These are phyloP conservation scores for Pyrus pyrifolia DNA, from an alignment of 306 rosid genomes.

Conservation along the genomic window DNA sequence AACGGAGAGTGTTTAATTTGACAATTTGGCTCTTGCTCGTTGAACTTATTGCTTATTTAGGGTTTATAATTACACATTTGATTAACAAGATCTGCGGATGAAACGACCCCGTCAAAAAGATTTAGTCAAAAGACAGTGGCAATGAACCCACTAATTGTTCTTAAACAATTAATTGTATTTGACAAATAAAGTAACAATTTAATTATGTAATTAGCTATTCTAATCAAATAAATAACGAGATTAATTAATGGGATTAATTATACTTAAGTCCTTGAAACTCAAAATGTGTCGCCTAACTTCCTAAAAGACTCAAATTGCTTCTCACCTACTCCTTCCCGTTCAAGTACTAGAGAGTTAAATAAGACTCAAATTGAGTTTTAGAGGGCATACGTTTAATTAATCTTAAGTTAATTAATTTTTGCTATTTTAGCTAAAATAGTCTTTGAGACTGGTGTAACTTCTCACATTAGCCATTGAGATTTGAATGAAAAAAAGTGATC, in stretches of 20 bases:
- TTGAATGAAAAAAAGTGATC: too few relatives aligned
- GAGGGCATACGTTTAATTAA: not conserved
- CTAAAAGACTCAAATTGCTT: too few relatives aligned
- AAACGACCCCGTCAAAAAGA: not conserved
- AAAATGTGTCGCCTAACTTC: too few relatives aligned
- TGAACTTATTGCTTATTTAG: not conserved
- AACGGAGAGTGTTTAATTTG: not conserved
- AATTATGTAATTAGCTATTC: too few relatives aligned
- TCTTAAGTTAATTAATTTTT: not conserved
- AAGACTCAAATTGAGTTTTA: not conserved
- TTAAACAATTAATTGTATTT: not conserved
- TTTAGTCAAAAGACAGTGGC: not conserved
- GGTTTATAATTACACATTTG: not conserved
- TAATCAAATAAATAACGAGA: too few relatives aligned
- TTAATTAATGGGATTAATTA: too few relatives aligned
- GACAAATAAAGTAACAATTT: not conserved
- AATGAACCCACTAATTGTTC: not conserved
- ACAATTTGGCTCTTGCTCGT: not conserved
- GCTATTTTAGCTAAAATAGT: too few relatives aligned
- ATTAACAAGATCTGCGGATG: not conserved
- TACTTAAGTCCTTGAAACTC: too few relatives aligned
- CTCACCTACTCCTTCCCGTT: too few relatives aligned
- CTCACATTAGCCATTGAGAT: too few relatives aligned
- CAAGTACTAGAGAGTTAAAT: too few relatives aligned
- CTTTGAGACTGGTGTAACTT: accelerated